Evolutionary conservation across 2,329 filamentous ascomycete genomes (phyloP).

Genomic region (Teratosphaeria nubilosa): DNA sequence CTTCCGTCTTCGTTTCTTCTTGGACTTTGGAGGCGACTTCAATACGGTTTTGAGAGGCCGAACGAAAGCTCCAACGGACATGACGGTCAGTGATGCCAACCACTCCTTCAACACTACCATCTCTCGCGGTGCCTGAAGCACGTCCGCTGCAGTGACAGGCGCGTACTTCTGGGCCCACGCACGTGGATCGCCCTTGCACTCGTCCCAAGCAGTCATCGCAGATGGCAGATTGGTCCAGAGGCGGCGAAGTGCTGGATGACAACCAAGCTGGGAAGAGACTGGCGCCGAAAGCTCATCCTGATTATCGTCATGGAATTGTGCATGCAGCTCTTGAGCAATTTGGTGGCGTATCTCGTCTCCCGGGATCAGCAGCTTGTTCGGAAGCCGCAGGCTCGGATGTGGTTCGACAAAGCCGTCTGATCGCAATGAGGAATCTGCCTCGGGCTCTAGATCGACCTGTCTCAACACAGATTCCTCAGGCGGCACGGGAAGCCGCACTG

Average conservation of each 20-base stretch:
- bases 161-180: constrained; percentile 81
- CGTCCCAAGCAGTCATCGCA: constrained; percentile 69
- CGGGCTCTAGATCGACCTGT: constrained; percentile 9
- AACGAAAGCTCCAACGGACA: constrained; percentile 58
- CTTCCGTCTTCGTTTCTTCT: constrained; percentile 53
- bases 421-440: constrained; percentile 11
- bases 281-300: constrained; percentile 9
- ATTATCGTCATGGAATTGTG: constrained; percentile 1
- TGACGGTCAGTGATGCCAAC: constrained; percentile 66
- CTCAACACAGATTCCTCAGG: constrained; percentile 14
- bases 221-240: constrained; percentile 52
- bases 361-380: constrained; percentile 22
- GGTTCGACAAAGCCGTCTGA: constrained; percentile 26
- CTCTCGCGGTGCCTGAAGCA: constrained; percentile 67
- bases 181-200: constrained; percentile 59
- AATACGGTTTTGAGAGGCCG: constrained; percentile 18
- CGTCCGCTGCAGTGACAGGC: constrained; percentile 55
- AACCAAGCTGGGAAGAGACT: constrained; percentile 5
- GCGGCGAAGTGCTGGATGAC: constrained; percentile 50
- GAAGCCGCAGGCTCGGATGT: constrained; percentile 17
- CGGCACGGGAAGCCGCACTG: constrained; percentile 15
- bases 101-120: constrained; percentile 65
- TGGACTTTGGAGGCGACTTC: constrained; percentile 27
- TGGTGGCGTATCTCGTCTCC: constrained; percentile 30
- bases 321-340: constrained; percentile 19